phyloP scores from a whole-genome alignment of 352 stramenopile genomes.

The Globisporangium spinosum region DNA sequence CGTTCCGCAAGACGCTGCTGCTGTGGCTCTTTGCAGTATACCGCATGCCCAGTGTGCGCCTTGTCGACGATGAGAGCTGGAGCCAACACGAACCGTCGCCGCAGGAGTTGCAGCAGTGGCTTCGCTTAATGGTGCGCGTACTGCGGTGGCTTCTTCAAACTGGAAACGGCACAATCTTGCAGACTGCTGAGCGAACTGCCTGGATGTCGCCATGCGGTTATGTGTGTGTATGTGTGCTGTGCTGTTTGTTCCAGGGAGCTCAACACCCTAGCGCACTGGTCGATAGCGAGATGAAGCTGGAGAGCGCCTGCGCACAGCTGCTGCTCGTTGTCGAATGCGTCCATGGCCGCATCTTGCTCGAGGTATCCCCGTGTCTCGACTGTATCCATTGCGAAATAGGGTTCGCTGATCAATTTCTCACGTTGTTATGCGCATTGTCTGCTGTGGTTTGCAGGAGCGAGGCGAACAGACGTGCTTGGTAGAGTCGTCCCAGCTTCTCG shows the following conservation, averaged over 20 bases:
- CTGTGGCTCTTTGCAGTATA: slow-evolving; percentile 46
- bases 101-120: slow-evolving; percentile 31
- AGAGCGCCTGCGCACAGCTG: slow-evolving; percentile 25
- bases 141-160: background rate
- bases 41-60: slow-evolving; percentile 23
- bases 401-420: background rate
- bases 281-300: slow-evolving; percentile 19
- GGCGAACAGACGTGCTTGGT: slow-evolving; percentile 18
- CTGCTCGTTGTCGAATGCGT: slow-evolving; percentile 31
- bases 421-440: background rate
- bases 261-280: slow-evolving; percentile 27
- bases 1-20: slow-evolving; percentile 32
- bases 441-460: slow-evolving; percentile 23
- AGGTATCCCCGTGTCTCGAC: slow-evolving; percentile 19
- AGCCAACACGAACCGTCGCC: slow-evolving; percentile 25
- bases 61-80: slow-evolving; percentile 32
- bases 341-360: slow-evolving; percentile 43
- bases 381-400: background rate
- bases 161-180: too few species aligned
- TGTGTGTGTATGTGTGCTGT: background rate
- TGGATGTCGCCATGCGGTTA: background rate
- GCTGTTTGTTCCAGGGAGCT: slow-evolving; percentile 18
- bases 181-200: background rate
- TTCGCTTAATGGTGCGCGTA: slow-evolving; percentile 23
- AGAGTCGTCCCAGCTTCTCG: slow-evolving; percentile 19